Conservation (phyloP, 2,329 filamentous ascomycete species). For the Aspergillus pseudoviridinutans region DNA sequence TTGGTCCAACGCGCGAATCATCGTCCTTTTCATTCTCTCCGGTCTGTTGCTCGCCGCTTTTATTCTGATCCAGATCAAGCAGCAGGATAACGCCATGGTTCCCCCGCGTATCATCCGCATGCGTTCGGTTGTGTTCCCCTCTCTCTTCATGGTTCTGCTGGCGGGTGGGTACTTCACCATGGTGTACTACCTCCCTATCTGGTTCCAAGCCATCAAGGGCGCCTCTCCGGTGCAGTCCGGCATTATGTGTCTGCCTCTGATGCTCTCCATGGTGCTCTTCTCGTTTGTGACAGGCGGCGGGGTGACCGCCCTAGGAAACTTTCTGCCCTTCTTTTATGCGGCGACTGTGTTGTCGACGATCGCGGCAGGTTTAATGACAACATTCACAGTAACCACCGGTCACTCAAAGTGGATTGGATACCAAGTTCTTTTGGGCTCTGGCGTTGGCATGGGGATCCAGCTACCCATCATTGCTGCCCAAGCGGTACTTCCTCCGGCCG, state of each 20-base stretch:
- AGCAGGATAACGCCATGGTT: slow-evolving; percentile 3
- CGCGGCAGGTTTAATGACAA: slow-evolving; percentile 25
- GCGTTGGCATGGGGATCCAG: slow-evolving; percentile 25
- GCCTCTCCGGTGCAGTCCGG: slow-evolving; percentile 22
- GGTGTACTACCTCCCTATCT: slow-evolving; percentile 22
- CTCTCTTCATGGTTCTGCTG: no score
- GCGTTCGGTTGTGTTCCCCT: neutral
- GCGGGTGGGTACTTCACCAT: neutral
- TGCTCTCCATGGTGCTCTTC: slow-evolving; percentile 17
- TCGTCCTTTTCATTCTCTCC: no score
- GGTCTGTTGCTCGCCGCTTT: no score
- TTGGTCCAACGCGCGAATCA: slow-evolving; percentile 33
- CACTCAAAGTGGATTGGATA: slow-evolving; percentile 28
- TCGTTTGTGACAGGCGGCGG: slow-evolving; percentile 16
- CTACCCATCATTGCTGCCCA: slow-evolving; percentile 26
- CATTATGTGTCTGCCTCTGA: slow-evolving; percentile 22
- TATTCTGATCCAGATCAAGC: neutral
- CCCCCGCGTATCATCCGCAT: slow-evolving; percentile 1
- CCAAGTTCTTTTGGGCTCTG: slow-evolving; percentile 23
- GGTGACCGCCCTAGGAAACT: slow-evolving; percentile 21
- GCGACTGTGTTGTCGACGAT: slow-evolving; percentile 16
- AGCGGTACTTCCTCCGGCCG: slow-evolving; percentile 19
- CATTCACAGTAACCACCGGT: slow-evolving; percentile 16
- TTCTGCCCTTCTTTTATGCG: slow-evolving; percentile 23
- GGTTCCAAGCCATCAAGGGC: slow-evolving; percentile 27